Base-by-base conservation (phyloP, 2,329 filamentous ascomycete genomes). In the Blumeria graminis region DNA sequence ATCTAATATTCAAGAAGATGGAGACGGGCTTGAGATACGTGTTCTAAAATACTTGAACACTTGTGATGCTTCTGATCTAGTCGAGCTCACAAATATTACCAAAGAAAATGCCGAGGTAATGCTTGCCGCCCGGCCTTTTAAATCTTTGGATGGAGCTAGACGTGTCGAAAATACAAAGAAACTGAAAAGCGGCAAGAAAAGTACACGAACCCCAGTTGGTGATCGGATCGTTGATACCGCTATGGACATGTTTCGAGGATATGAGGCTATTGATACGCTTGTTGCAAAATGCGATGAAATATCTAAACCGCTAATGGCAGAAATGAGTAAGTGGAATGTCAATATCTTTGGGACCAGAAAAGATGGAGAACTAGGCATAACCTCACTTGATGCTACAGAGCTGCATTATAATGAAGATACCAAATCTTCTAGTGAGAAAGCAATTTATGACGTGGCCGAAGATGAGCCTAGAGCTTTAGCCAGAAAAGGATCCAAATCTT, bases 1-100 rank as follows among this genome's bases (percentile, higher is more conserved):
- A 18, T 56, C 58, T 5, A 60, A 60, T 39, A 45, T 32, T 36
- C 59, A 64, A 4, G 69, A 70, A 46, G 69, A 71, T 32, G 69
- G 71, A 55, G 67, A 69, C 14, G 65, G 68, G 34, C 66, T 78
- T 43, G 73, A 78, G 34, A 64, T 64, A 4, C 75, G 75, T 56
- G 77, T 95, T 6, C 71, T 96, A 33, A 75, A 80, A 7, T 93
- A 88, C 64, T 81, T 98, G 68, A 96, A 96, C 65, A 79, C 74
- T 0, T 92, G 86, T 66, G 78, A 80, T 5, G 71, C 78, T 9
- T 76, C 82, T 38, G 86, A 90, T 57, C 76, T 98, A 45, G 78
- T 84, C 1, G 89, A 94, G 62, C 81, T 95, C 59, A 86, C 86
- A 0, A 81, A 81, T 35, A 80, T 84, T 58, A 81, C 83, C 38